Conservation (phyloP, 164 flowering plant genomes). For the Stephania yunnanensis region DNA sequence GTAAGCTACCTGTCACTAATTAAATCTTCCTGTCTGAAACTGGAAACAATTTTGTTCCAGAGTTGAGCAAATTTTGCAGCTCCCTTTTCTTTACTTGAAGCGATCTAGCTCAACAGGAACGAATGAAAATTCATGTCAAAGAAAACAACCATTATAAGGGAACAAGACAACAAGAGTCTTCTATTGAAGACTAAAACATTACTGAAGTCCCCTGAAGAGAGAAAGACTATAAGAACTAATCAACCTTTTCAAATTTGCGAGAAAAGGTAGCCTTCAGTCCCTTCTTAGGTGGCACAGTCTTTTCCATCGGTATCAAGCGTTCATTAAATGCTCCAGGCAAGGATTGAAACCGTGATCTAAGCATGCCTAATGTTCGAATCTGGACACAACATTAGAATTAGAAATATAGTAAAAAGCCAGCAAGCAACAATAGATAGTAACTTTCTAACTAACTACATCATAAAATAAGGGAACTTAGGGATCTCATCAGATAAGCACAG, state of each 20-base stretch:
- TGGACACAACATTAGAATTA: slow-evolving; percentile 21
- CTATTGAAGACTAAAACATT: no score
- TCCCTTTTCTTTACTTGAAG: slow-evolving; percentile 47
- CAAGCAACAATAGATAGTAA: no score
- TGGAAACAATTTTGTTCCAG: slow-evolving; percentile 83
- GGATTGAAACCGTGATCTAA: slow-evolving; percentile 79
- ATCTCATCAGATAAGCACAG: no score
- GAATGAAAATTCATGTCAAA: background rate
- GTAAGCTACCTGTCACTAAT: slow-evolving; percentile 60
- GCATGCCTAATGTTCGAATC: slow-evolving; percentile 95
- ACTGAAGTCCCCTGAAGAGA: background rate
- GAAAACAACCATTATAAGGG: background rate
- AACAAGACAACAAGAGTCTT: background rate
- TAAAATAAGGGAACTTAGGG: no score
- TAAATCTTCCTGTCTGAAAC: slow-evolving; percentile 94
- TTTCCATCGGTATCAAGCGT: slow-evolving; percentile 67
- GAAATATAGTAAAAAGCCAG: background rate
- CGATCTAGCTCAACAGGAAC: slow-evolving; percentile 33
- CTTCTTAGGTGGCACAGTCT: slow-evolving; percentile 43
- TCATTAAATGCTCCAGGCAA: slow-evolving; percentile 92
- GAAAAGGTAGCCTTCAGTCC: slow-evolving; percentile 73
- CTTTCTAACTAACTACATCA: no score
- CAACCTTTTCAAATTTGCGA: slow-evolving; percentile 54
- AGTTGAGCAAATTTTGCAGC: slow-evolving; percentile 91
- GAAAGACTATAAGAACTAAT: background rate